A percentile compares a stretch with the other conserved stretches of the same genome.
Conservation (phyloP, 2,329 filamentous ascomycete genomes). For the Ophiognomonia clavigignenti-juglandacearum region DNA sequence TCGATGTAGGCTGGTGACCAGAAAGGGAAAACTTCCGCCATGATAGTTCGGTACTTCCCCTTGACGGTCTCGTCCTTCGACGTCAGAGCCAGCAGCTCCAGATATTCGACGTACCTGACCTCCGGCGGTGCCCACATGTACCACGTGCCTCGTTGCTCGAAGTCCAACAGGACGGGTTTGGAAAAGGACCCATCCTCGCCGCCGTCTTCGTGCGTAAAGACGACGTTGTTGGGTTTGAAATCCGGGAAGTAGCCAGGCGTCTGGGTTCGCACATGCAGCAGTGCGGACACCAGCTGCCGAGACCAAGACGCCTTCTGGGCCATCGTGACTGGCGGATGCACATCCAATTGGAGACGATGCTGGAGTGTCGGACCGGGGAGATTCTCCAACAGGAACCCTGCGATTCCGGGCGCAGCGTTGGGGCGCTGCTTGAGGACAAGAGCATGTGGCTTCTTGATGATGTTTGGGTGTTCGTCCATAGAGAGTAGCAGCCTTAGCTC, state of each 20-base stretch:
- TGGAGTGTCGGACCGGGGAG: not conserved
- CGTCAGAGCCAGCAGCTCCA: conserved; percentile 16
- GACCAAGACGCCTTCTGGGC: conserved; percentile 14
- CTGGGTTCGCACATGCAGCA: conserved; percentile 18
- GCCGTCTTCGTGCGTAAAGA: conserved; percentile 8
- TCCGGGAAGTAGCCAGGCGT: conserved; percentile 20
- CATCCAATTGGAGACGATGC: not conserved
- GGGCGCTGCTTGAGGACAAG: not conserved
- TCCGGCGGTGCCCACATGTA: conserved; percentile 23
- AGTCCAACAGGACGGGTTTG: conserved; percentile 20
- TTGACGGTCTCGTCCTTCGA: not conserved
- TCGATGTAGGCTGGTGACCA: conserved; percentile 15
- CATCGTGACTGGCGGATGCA: not conserved
- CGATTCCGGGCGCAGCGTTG: not conserved
- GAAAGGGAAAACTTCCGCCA: conserved; percentile 11
- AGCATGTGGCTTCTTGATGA: not conserved
- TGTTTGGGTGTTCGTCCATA: not conserved
- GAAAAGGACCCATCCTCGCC: not conserved
- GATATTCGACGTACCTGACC: conserved; percentile 21
- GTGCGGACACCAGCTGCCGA: conserved; percentile 17
- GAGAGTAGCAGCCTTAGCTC: not conserved
- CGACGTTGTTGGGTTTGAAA: conserved; percentile 22
- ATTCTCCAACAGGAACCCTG: not conserved
- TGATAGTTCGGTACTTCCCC: not conserved
- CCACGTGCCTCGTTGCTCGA: conserved; percentile 24